Conservation (phyloP, 1,284 basidiomycete genomes). For the Paramarasmius palmivorus region DNA sequence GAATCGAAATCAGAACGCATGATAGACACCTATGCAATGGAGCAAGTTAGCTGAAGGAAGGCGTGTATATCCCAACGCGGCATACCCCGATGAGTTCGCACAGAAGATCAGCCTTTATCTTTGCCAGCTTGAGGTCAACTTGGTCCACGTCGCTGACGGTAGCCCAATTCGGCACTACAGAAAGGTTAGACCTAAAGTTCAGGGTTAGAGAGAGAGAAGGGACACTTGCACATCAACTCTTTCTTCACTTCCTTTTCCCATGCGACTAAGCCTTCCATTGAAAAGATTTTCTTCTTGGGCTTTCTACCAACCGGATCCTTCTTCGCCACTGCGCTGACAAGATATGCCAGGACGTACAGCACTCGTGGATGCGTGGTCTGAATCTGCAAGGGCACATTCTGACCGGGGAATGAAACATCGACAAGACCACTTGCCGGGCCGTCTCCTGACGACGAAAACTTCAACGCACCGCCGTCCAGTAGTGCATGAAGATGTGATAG, state of each 20-base stretch:
- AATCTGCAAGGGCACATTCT: constrained; percentile 42
- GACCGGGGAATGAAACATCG: constrained; percentile 34
- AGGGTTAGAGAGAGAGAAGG: constrained; percentile 4
- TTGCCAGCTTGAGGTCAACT: constrained; percentile 50
- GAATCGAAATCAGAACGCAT: constrained; percentile 65
- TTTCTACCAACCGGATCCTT: constrained; percentile 71
- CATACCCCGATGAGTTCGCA: constrained; percentile 65
- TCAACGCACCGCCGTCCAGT: constrained; percentile 57
- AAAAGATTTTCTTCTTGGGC: constrained; percentile 70
- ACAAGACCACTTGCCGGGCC: constrained; percentile 49
- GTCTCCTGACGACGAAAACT: constrained; percentile 22
- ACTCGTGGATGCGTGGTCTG: constrained; percentile 68
- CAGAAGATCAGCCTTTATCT: constrained; percentile 68
- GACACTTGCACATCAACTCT: constrained; percentile 28
- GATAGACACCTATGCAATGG: constrained; percentile 49
- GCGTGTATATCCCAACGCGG: constrained; percentile 10
- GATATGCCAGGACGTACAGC: constrained; percentile 62
- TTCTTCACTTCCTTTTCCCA: constrained; percentile 47
- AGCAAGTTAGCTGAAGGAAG: neutral
- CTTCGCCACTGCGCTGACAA: constrained; percentile 64
- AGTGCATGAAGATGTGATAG: constrained; percentile 60
- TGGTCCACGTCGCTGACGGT: constrained; percentile 49
- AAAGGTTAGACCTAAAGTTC: neutral
- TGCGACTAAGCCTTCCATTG: constrained; percentile 57
- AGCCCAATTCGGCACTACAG: constrained; percentile 48